phyloP scores from a whole-genome alignment of 257 asterid species.

The Plantago ovata region DNA sequence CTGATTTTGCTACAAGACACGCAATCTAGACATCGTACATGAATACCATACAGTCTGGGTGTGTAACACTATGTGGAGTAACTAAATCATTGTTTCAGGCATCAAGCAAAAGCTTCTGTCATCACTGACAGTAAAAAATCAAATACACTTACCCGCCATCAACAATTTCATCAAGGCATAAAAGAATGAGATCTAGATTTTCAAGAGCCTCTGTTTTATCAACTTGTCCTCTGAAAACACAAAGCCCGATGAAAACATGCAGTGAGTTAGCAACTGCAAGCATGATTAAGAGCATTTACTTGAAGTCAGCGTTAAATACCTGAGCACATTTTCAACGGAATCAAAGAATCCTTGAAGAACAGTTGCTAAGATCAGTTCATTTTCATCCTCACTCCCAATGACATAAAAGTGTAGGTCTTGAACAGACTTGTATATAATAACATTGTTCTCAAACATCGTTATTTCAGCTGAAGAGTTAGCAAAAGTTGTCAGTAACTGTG shows the following conservation, averaged over 20 bases:
- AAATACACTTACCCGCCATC: conserved; percentile 73
- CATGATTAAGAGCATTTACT: conserved; percentile 6
- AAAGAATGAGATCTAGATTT: conserved; percentile 73
- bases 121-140: neutral
- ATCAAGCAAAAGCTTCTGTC: conserved; percentile 1
- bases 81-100: no score
- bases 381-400: conserved; percentile 75
- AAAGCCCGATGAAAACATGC: conserved; percentile 2
- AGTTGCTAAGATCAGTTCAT: conserved; percentile 64
- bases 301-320: conserved; percentile 31
- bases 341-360: conserved; percentile 80
- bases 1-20: no score
- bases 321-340: conserved; percentile 71
- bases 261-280: neutral
- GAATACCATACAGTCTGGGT: no score
- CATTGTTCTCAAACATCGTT: conserved; percentile 60
- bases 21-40: no score
- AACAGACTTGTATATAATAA: conserved; percentile 65
- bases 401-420: conserved; percentile 86
- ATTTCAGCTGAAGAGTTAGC: conserved; percentile 55
- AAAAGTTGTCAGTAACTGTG: conserved; percentile 10
- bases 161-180: conserved; percentile 78
- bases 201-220: conserved; percentile 79
- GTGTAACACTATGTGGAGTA: no score
- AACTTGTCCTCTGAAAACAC: conserved; percentile 54